phyloP scores from a whole-genome alignment of 2,329 filamentous ascomycete species.

The Colletotrichum sp. region DNA sequence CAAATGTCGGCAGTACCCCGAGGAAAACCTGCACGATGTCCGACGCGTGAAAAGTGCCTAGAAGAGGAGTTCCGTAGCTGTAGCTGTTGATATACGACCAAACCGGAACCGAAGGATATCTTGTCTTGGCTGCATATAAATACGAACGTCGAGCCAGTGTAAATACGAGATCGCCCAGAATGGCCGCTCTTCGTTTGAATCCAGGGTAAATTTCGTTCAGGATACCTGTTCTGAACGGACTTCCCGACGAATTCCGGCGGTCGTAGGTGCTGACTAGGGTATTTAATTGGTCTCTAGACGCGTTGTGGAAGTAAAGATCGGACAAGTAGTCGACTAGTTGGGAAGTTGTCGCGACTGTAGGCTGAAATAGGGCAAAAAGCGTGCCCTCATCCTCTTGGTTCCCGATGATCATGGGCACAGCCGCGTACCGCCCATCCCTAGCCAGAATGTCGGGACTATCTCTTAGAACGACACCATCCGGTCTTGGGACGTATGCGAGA shows the following conservation, averaged over 20 bases:
- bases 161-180: conserved; percentile 78
- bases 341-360: conserved; percentile 67
- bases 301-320: conserved; percentile 62
- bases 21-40: conserved; percentile 75
- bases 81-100: conserved; percentile 83
- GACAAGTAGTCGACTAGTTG: conserved; percentile 67
- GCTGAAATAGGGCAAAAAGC: conserved; percentile 72
- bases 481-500: conserved; percentile 76
- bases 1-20: conserved; percentile 67
- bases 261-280: conserved; percentile 68
- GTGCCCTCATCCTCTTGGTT: conserved; percentile 85
- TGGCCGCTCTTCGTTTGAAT: conserved; percentile 77
- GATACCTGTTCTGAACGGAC: conserved; percentile 72
- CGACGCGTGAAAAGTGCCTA: conserved; percentile 78
- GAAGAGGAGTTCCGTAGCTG: conserved; percentile 70
- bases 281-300: conserved; percentile 55
- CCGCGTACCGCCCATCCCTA: conserved; percentile 50
- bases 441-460: conserved; percentile 67
- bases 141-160: conserved; percentile 73
- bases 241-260: conserved; percentile 60
- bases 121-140: conserved; percentile 50
- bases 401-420: conserved; percentile 63
- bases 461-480: conserved; percentile 68
- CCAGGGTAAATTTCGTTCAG: conserved; percentile 78
- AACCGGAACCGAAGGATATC: conserved; percentile 62